Base-by-base conservation (phyloP, 306 rosid genomes). In the Boehmeria nivea region DNA sequence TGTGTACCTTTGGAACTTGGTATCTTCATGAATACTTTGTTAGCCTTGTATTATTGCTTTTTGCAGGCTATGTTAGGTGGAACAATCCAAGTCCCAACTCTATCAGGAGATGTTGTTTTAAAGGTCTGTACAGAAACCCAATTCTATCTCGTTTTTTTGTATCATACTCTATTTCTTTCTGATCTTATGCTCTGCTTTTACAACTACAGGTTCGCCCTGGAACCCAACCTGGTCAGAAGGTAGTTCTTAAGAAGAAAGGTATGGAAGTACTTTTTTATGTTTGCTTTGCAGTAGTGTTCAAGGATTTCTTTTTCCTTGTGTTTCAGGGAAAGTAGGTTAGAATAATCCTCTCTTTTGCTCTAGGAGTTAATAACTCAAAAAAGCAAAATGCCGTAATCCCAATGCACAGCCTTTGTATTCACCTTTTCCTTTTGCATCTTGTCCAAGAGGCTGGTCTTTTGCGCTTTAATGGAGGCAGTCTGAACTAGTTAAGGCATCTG, bases 211-310 rank as follows among this genome's bases (percentile, higher is more conserved):
- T 89, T 36, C 94, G 81, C n/a, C 70, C 88, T 48, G 88, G 94
- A 53, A 86, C 94, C 53, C 95, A 86, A 72, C 89, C 87, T 14
- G 81, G 95, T 66, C 94, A 86, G 73, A 86, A 86, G 81, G 95
- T 86, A 61, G 94, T 89, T 67, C 72, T 89, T 61, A 89, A 86
- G 79, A 81, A 89, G 89, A 89, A 89, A 86, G 97, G 97, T 89
- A 43, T 62, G 70, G 52, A 50, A 63, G 61, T 63, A 16, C 21
- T 18, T 25, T 52, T 56, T 16, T 20, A 13, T 18, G 22, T 6
- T 34, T 36, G 52, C 50, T 39, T 5, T 14, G 15, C 13, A 25
- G 20, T 31, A 31, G n/a, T n/a, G n/a, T n/a, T n/a, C n/a, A n/a
- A n/a, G n/a, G n/a, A n/a, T n/a, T n/a, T n/a, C n/a, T n/a, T n/a